Conservation (phyloP, 805 yeast species). For the Saturnispora kantuleensis region DNA sequence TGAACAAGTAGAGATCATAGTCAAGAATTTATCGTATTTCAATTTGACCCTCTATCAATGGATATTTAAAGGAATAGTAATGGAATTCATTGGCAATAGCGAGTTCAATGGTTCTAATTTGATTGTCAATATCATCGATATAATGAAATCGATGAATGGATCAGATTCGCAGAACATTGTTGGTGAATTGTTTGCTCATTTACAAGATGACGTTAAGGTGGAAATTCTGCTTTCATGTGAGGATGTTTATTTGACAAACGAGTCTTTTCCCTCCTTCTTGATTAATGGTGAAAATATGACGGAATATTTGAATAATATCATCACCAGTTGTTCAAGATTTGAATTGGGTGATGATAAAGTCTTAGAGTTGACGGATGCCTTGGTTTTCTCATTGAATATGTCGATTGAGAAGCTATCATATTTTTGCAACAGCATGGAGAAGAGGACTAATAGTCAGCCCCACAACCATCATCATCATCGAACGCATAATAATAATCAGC, state of each 20-base stretch:
- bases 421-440: slow-evolving; percentile 21
- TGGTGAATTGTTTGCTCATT: slow-evolving; percentile 32
- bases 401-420: slow-evolving; percentile 31
- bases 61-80: slow-evolving; percentile 26
- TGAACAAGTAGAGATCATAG: slow-evolving; percentile 13
- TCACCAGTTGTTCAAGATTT: slow-evolving; percentile 36
- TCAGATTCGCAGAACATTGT: slow-evolving; percentile 12
- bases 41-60: slow-evolving; percentile 35
- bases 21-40: slow-evolving; percentile 26
- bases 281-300: slow-evolving; percentile 24
- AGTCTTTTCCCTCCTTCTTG: slow-evolving; percentile 27
- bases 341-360: neutral
- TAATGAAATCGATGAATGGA: slow-evolving; percentile 1
- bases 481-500: slow-evolving; percentile 6
- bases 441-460: slow-evolving; percentile 3
- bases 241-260: slow-evolving; percentile 32
- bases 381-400: slow-evolving; percentile 32
- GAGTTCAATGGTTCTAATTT: slow-evolving; percentile 10
- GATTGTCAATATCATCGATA: slow-evolving; percentile 4
- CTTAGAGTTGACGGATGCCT: slow-evolving; percentile 27
- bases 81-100: slow-evolving; percentile 11
- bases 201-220: slow-evolving; percentile 26
- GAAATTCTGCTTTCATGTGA: slow-evolving; percentile 31
- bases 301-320: slow-evolving; percentile 33
- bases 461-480: slow-evolving; percentile 11